Conservation (phyloP, 2,329 filamentous ascomycete species). For the Sporothrix luriei region DNA sequence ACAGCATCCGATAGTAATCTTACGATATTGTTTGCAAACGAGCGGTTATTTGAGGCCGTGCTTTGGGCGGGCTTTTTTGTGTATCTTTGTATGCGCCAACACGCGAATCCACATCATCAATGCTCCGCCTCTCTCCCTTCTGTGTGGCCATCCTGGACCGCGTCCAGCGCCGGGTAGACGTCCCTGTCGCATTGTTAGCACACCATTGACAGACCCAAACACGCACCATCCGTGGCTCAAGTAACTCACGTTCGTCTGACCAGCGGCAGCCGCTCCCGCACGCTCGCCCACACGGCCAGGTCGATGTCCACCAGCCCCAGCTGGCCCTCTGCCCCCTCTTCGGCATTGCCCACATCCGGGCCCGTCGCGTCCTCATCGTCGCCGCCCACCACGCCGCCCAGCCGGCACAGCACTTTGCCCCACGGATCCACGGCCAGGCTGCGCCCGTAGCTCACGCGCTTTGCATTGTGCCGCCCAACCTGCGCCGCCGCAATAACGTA, state of each 20-base stretch:
- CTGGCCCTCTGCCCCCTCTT: conserved; percentile 48
- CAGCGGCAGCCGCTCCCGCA: conserved; percentile 58
- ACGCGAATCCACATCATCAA: not conserved
- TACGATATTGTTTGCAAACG: not conserved
- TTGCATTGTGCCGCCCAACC: conserved; percentile 65
- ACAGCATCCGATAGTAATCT: not conserved
- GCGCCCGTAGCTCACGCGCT: conserved; percentile 76
- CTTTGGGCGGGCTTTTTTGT: not conserved
- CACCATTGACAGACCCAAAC: not conserved
- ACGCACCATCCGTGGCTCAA: not conserved
- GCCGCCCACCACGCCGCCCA: conserved; percentile 57
- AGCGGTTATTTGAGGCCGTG: too few relatives aligned
- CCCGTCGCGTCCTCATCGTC: conserved; percentile 42
- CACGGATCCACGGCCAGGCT: conserved; percentile 85
- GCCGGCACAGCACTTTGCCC: conserved; percentile 72
- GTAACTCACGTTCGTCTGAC: conserved; percentile 55
- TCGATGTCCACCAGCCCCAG: conserved; percentile 61
- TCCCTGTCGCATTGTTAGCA: conserved; percentile 29
- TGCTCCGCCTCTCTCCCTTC: too few relatives aligned
- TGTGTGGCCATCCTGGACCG: not conserved
- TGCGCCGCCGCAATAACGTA: conserved; percentile 89
- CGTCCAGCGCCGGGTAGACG: conserved; percentile 33
- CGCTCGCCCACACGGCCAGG: conserved; percentile 49
- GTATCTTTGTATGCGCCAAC: not conserved
- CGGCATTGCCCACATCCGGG: conserved; percentile 33